Base-by-base conservation (phyloP, 441 rosid genomes). In the Mallotus repandus region DNA sequence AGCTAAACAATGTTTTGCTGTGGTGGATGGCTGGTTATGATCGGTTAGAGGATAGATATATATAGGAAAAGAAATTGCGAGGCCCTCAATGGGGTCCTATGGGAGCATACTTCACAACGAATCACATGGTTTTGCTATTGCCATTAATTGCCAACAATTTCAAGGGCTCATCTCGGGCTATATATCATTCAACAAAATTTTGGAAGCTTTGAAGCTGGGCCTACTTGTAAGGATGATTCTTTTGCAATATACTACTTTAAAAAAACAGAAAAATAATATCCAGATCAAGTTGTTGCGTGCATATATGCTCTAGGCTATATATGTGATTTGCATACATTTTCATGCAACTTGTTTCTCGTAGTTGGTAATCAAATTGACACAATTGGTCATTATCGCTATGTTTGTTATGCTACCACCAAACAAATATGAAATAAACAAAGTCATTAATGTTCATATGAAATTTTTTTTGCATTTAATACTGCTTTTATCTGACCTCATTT, bases 111-210 rank as follows among this genome's bases (percentile, higher is more conserved):
- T 29, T 19, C 53, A 15, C 13, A 12, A 54, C 2, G 68, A 32
- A 52, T 70, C 80, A 80, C 80, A 74, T 80, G 84, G 71, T 49
- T 78, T 48, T 83, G 77, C 77, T 65, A 77, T 43, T 8, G 46
- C 46, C 46, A 3, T 43, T 43, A 43, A 43, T 43, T 43, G 3
- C 46, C 6, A 43, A 43, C 46, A 43, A 43, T 43, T 43, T 43
- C 46, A 43, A 43, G 46, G 46, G 46, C 46, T 65, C 69, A 76
- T 19, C 49, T 14, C 63, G 66, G 58, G 35, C 63, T 54, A 64
- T 52, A 25, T 25, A 25, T 25, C 52, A 63, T 3, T 19, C 13
- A 45, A 25, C 15, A 29, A 7, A 25, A 29, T 18, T 59, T 59
- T 59, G 8, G n/a, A 59, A 59, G n/a, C 5, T 3, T 59, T 29